Base-by-base conservation (phyloP, 257 asterid genomes). In the Nicotiana noctiflora region DNA sequence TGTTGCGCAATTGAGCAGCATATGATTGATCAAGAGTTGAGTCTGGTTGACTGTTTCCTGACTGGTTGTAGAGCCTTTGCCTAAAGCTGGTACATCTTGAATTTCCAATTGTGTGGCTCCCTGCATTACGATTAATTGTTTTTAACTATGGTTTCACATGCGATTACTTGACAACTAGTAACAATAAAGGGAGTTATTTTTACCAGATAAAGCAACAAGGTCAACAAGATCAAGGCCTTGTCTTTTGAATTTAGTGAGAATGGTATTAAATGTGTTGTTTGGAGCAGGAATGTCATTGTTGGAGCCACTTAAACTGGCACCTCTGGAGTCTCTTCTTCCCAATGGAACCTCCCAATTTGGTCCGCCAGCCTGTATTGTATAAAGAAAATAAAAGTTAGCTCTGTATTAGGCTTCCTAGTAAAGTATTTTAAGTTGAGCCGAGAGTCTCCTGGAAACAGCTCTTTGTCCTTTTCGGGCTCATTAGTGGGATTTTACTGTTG, bases 201-300 rank as follows among this genome's bases (percentile, higher is more conserved):
- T 88, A 94, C 98, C 98, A 3, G 98, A 94, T 80, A 94, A 86
- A 2, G 98, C 92, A 0, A 94, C 98, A 10, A 94, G 92, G 83
- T 94, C 98, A 67, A 93, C 92, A 85, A 93, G 57, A 89, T 92
- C 80, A 37, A 94, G 88, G 37, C 98, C 98, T 81, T 93, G 83
- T 12, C 87, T 78, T 87, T 93, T 92, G 76, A 94, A 94, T 77
- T 93, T 94, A 1, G 98, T 93, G 80, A 93, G 94, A 63, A 94
- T 93, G 27, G 96, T 94, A 76, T 91, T 93, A 67, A 94, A 94
- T 57, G 98, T 94, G 89, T 89, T 94, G 91, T 88, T 94, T 59
- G 97, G 98, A 46, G 97, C 97, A 70, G 98, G 98, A 81, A 94
- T 94, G 90, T 94, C 89, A 51, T 91, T 83, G 91, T 93, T 93